These are phyloP conservation scores for Mastigamoeba balamuthi DNA, from an alignment of 78 protist genomes.

Conservation along the genomic window DNA sequence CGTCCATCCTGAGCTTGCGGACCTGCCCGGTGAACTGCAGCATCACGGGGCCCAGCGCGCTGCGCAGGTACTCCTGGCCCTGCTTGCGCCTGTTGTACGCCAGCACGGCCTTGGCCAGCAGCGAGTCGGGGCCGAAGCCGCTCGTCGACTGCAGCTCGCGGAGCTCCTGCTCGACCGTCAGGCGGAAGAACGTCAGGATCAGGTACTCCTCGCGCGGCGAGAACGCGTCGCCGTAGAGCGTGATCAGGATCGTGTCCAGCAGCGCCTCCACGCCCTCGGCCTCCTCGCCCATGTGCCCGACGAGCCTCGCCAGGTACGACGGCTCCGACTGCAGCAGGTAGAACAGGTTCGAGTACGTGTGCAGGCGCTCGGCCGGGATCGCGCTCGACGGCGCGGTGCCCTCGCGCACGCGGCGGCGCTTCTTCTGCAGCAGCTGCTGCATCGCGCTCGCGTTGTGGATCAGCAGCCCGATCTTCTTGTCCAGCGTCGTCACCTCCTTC, in stretches of 20 bases:
- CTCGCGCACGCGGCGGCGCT: background rate
- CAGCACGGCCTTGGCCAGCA: conserved; percentile 68
- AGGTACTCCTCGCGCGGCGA: conserved; percentile 77
- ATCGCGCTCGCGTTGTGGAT: conserved; percentile 46
- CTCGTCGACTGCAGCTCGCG: conserved; percentile 44
- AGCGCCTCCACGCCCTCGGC: conserved; percentile 65
- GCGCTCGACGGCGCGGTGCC: conserved; percentile 3
- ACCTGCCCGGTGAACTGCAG: conserved; percentile 41
- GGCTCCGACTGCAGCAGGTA: conserved; percentile 73
- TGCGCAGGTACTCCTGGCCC: conserved; percentile 52
- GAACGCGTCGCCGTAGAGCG: conserved; percentile 75
- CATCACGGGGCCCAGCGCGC: conserved; percentile 45
- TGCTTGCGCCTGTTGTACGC: conserved; percentile 59
- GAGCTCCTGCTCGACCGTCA: conserved; percentile 57
- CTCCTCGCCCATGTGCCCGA: conserved; percentile 26
- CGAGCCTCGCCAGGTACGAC: conserved; percentile 61
- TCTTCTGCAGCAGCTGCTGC: background rate
- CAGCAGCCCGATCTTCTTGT: conserved; percentile 61
- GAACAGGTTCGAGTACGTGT: conserved; percentile 56
- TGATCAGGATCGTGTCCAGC: conserved; percentile 63
- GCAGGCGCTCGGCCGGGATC: conserved; percentile 15
- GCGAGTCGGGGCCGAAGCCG: conserved; percentile 54
- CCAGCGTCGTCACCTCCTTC: conserved; percentile 58
- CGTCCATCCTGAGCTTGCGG: conserved; percentile 44
- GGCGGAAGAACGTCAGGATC: conserved; percentile 48